Evolutionary conservation across 23 red algal genomes (phyloP).

Genomic region (Gracilaria gracilis): DNA sequence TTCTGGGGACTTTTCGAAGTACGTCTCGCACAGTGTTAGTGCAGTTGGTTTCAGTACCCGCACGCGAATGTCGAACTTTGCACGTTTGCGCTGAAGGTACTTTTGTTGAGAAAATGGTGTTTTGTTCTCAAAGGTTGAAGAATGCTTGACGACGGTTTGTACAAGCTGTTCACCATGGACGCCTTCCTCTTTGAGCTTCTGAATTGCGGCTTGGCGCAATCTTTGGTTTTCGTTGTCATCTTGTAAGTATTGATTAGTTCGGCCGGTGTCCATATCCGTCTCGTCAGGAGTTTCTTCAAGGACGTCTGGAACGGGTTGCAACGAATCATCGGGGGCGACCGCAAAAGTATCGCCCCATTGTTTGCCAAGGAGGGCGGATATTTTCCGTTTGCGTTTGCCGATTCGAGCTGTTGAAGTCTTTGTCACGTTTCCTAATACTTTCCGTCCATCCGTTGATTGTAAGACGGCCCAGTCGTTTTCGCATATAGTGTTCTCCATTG

Average conservation of each 20-base stretch:
- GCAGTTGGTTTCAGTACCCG: slow-evolving; percentile 67
- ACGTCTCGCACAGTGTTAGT: slow-evolving; percentile 51
- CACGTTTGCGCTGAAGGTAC: slow-evolving; percentile 67
- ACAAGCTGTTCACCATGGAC: slow-evolving; percentile 65
- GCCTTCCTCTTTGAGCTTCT: slow-evolving; percentile 50
- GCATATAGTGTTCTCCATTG: background rate
- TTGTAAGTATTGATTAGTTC: slow-evolving; percentile 63
- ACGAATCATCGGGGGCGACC: slow-evolving; percentile 14
- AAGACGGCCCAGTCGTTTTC: slow-evolving; percentile 67
- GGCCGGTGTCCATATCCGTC: slow-evolving; percentile 39
- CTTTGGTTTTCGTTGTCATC: slow-evolving; percentile 67
- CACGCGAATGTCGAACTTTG: slow-evolving; percentile 70
- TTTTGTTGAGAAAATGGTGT: slow-evolving; percentile 70
- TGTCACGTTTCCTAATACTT: slow-evolving; percentile 47
- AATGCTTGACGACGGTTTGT: slow-evolving; percentile 46
- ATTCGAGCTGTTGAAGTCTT: slow-evolving; percentile 40
- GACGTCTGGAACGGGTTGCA: slow-evolving; percentile 44
- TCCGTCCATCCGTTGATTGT: slow-evolving; percentile 51
- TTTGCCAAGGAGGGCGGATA: slow-evolving; percentile 38
- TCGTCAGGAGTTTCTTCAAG: slow-evolving; percentile 1
- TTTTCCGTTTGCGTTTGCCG: slow-evolving; percentile 66
- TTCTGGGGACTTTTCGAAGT: slow-evolving; percentile 64
- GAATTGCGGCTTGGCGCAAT: slow-evolving; percentile 40
- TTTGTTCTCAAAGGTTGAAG: slow-evolving; percentile 60
- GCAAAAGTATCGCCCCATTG: slow-evolving; percentile 67